Base-by-base conservation (phyloP, 805 yeast genomes). In the Candida germanica region DNA sequence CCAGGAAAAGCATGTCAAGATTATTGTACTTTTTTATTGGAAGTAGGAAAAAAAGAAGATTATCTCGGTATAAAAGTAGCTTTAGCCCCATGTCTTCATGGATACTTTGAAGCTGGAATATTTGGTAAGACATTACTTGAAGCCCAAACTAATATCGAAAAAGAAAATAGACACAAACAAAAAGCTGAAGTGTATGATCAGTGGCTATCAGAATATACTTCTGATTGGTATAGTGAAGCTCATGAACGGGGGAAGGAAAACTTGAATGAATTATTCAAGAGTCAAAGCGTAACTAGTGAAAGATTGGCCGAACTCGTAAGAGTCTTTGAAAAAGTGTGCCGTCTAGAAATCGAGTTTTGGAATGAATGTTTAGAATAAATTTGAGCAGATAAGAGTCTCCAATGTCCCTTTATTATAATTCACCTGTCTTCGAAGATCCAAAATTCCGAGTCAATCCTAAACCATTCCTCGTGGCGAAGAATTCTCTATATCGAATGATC, bases 31-130 rank as follows among this genome's bases (percentile, higher is more conserved):
- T 83, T 77, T 44, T 62, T 86, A 39, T 49, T 70, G 26, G 69
- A 74, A 14, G 58, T 81, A 5, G 81, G 81, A 3, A 58, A 64
- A 16, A 61, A 59, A 26, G 69, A 70, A 19, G 80, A 80, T 51
- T 80, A 80, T 75, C 54, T 80, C 20, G 84, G 79, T 30, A 71
- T 83, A 34, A 77, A 77, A 39, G 72, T 80, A 6, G 85, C 91
- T 0, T 56, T 83, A 36, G 74, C 87, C 6, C 93, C 95, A 1
- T 85, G 95, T 55, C 58, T 83, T 32, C 72, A 79, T 52, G 95
- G 94, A 1, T 83, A 83, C 53, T 73, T 73, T 23, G 67, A 73
- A 31, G 87, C 88, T 1, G 75, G 77, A 0, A 27, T 40, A 2
- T 59, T 40, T 45, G 74, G 66, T 1, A 28, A 32, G 6, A 28